Percentiles rank a stretch among this genome's conserved stretches.
phyloP scores from a whole-genome alignment of 1,139 yeast genomes.

The Yamadazyma siamensis region DNA sequence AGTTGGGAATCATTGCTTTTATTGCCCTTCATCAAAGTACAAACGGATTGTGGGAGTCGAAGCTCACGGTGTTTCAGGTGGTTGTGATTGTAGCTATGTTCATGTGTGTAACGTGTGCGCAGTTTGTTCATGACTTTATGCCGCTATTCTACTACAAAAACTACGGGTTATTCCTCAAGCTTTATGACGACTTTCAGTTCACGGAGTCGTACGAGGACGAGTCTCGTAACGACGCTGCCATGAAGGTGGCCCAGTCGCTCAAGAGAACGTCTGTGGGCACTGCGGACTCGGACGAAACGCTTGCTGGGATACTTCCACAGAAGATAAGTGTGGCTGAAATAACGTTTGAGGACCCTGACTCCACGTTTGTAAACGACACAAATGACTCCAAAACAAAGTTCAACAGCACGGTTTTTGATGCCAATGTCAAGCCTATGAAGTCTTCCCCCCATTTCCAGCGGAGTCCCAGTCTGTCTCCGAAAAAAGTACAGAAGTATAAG shows the following conservation, averaged over 20 bases:
- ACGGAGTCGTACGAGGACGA: slow-evolving; percentile 10
- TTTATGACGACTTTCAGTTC: slow-evolving; percentile 11
- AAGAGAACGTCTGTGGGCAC: slow-evolving; percentile 3
- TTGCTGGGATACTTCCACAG: slow-evolving; percentile 14
- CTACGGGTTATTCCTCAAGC: slow-evolving; percentile 9
- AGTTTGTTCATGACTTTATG: slow-evolving; percentile 9
- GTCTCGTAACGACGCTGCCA: slow-evolving; percentile 9
- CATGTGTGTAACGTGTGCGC: slow-evolving; percentile 3
- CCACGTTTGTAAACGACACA: not conserved
- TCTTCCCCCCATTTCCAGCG: slow-evolving; percentile 3
- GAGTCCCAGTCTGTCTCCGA: slow-evolving; percentile 3
- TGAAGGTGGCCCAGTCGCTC: slow-evolving; percentile 9
- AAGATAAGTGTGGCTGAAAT: slow-evolving; percentile 9
- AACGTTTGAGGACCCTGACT: slow-evolving; percentile 1
- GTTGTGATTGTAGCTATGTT: slow-evolving; percentile 7
- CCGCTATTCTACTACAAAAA: slow-evolving; percentile 9
- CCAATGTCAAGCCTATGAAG: slow-evolving; percentile 3
- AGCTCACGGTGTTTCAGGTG: slow-evolving; percentile 7
- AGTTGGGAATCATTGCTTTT: slow-evolving; percentile 10
- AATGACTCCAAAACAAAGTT: slow-evolving; percentile 2
- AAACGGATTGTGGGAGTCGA: slow-evolving; percentile 6
- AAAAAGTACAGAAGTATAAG: slow-evolving; percentile 12
- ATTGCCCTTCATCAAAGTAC: slow-evolving; percentile 10
- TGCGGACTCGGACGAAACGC: slow-evolving; percentile 8
- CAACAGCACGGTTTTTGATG: slow-evolving; percentile 4